Base-by-base conservation (phyloP, 2,329 filamentous ascomycete species). In the Diaporthe sp. region DNA sequence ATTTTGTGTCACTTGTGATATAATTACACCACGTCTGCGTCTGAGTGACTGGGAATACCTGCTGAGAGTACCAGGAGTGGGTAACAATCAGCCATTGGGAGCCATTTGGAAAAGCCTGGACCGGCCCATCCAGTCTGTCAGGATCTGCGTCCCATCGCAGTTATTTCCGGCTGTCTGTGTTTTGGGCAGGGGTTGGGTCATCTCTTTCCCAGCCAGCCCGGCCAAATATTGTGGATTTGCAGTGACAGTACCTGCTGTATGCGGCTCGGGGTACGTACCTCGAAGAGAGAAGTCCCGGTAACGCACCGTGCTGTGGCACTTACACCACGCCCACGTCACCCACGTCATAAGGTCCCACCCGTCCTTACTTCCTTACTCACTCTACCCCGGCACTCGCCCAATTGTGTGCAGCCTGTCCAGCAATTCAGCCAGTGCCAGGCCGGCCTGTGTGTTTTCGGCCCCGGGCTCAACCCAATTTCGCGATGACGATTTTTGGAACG, bases 301-400 rank as follows among this genome's bases (percentile, higher is more conserved):
- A 35, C 30, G 55, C 30, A 12, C 25, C 42, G 39, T 22, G 5
- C n/a, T 39, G 47, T 68, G 37, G 22, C 70, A 75, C 55, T 55
- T 68, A 72, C 73, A 72, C 53, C 53, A 72, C 70, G n/a, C n/a
- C n/a, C n/a, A n/a, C n/a, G n/a, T n/a, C n/a, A 56, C 4, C 42
- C 50, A 74, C 73, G 73, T 74, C 73, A 74, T 74, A 68, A 35
- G 70, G 73, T 55, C 39, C 73, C 73, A 74, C 71, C 42, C 25
- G 39, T 32, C 17, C 39, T 63, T 17, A 47, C 56, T 13, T 30
- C 27, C 22, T 53, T 44, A 71, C 44, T 58, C 25, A 59, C 69
- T 8, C 27, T 53, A 42, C 4, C 37, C 44, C n/a, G 53, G 42
- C 30, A n/a, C n/a, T n/a, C n/a, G n/a, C n/a, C n/a, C 22, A 59